Conservation (phyloP, 305 asterid genomes). For the Fraxinus angustifolia region DNA sequence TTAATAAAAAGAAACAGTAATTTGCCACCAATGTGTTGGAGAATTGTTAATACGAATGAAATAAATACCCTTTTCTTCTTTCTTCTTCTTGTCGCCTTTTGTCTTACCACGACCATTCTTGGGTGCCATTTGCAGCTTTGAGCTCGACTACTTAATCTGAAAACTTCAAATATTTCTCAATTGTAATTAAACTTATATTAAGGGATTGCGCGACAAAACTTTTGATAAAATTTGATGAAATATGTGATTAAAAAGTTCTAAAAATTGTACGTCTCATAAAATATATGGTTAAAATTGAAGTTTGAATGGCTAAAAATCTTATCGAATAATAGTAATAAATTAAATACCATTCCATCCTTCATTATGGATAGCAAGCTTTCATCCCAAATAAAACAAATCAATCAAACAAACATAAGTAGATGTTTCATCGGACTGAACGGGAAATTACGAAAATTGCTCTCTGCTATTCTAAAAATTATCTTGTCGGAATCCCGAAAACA, state of each 20-base stretch:
- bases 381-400: background rate
- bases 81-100: constrained; percentile 94
- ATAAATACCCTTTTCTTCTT: constrained; percentile 75
- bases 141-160: constrained; percentile 22
- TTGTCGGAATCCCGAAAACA: background rate
- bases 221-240: background rate
- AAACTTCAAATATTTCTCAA: background rate
- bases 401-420: background rate
- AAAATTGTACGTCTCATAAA: background rate
- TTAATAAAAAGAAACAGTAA: background rate
- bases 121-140: constrained; percentile 66
- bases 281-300: background rate
- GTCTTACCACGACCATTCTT: constrained; percentile 87
- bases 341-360: background rate
- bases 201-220: background rate
- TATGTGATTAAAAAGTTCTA: background rate
- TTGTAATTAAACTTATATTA: background rate
- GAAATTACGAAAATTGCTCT: background rate
- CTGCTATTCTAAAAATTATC: background rate
- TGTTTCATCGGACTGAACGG: background rate
- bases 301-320: background rate
- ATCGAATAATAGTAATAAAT: background rate
- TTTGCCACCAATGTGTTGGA: background rate
- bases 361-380: background rate
- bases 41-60: background rate